Percentiles rank a stretch among this genome's conserved stretches.
Evolutionary conservation across 2,329 filamentous ascomycete species (phyloP).

Genomic region (Penicillium sp.): DNA sequence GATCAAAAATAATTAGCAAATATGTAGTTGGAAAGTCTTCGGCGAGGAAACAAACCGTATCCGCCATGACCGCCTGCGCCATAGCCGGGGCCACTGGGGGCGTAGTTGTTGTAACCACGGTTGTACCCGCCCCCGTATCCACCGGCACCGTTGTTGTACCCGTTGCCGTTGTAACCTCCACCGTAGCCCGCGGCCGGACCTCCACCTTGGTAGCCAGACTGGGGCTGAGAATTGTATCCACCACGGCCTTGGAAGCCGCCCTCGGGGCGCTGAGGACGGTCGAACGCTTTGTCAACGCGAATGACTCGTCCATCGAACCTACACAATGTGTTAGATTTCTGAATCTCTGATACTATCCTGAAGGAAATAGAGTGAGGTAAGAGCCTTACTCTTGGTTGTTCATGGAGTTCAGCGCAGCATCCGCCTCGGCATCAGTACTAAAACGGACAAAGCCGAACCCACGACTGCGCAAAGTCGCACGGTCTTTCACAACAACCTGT

Average conservation of each 20-base stretch:
- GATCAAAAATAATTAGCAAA: background rate
- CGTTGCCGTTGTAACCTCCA: conserved; percentile 19
- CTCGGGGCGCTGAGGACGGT: conserved; percentile 62
- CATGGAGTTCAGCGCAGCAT: conserved; percentile 43
- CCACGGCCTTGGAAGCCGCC: conserved; percentile 46
- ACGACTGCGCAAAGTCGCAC: conserved; percentile 91
- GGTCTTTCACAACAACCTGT: conserved; percentile 95
- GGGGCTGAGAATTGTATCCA: conserved; percentile 43
- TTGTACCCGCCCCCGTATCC: conserved; percentile 36
- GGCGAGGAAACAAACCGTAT: conserved; percentile 27
- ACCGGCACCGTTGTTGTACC: conserved; percentile 21
- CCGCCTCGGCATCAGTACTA: conserved; percentile 46
- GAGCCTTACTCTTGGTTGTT: conserved; percentile 64
- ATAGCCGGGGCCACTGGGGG: conserved; percentile 18
- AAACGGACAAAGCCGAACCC: conserved; percentile 97
- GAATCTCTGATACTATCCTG: conserved; percentile 15
- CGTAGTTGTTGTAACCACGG: conserved; percentile 17
- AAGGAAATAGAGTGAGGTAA: conserved; percentile 15
- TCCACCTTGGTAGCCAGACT: conserved; percentile 37
- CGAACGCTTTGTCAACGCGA: conserved; percentile 91
- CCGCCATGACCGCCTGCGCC: conserved; percentile 29
- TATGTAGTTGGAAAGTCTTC: background rate
- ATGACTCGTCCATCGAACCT: conserved; percentile 94
- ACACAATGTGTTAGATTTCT: conserved; percentile 16
- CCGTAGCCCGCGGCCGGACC: conserved; percentile 36